These are phyloP conservation scores for Ascochyta koolunga DNA, from an alignment of 2,329 filamentous ascomycete genomes.

Conservation along the genomic window DNA sequence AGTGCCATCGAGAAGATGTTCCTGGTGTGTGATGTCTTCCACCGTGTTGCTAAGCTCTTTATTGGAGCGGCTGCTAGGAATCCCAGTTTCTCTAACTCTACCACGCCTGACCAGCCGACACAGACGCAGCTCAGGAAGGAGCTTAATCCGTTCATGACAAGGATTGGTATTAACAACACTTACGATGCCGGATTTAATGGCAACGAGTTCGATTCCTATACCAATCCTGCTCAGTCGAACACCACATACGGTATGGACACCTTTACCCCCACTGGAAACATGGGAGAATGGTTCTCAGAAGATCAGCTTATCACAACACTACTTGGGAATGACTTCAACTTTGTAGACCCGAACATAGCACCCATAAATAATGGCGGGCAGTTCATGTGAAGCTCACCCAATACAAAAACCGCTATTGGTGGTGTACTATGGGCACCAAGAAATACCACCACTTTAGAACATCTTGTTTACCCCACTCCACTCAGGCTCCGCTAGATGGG, in stretches of 20 bases:
- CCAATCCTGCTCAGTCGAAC: neutral
- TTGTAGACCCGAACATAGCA: slow-evolving; percentile 12
- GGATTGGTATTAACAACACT: slow-evolving; percentile 12
- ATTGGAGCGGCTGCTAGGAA: slow-evolving; percentile 9
- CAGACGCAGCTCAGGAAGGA: slow-evolving; percentile 14
- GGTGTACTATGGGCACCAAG: neutral
- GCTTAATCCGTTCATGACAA: slow-evolving; percentile 19
- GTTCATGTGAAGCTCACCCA: neutral
- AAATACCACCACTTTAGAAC: slow-evolving; percentile 22
- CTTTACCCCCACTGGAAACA: slow-evolving; percentile 6
- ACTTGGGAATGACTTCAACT: slow-evolving; percentile 16
- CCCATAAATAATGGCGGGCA: slow-evolving; percentile 8
- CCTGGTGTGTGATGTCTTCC: slow-evolving; percentile 16
- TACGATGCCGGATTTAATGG: slow-evolving; percentile 1
- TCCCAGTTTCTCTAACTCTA: slow-evolving; percentile 5
- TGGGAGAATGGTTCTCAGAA: slow-evolving; percentile 21
- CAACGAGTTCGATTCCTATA: neutral
- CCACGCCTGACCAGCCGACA: slow-evolving; percentile 5
- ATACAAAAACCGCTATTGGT: neutral
- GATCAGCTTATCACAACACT: slow-evolving; percentile 18
- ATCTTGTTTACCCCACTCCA: slow-evolving; percentile 41
- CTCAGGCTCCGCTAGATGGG: slow-evolving; percentile 34
- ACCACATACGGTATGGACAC: slow-evolving; percentile 4
- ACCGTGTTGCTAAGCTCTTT: slow-evolving; percentile 17
- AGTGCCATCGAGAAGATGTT: slow-evolving; percentile 18